Percentiles rank a stretch among this genome's conserved stretches.
Evolutionary conservation across 805 yeast genomes (phyloP).

Genomic region (Myxozyma neotropica): DNA sequence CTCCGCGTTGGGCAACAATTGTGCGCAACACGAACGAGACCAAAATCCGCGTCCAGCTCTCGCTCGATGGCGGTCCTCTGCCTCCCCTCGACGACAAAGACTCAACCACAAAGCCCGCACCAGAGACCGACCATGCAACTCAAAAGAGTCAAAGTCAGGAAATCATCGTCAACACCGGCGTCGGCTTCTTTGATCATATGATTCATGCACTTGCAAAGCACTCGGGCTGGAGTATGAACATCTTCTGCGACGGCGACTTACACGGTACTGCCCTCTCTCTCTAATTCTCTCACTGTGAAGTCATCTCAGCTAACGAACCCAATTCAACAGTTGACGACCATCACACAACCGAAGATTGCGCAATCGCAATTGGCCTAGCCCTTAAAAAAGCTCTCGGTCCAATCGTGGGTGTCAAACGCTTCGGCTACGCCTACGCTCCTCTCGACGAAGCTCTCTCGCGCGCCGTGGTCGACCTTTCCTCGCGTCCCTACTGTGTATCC

Average conservation of each 20-base stretch:
- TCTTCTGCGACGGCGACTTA: slow-evolving; percentile 90
- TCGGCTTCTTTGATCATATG: slow-evolving; percentile 97
- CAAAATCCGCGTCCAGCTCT: slow-evolving; percentile 79
- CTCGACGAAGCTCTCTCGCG: slow-evolving; percentile 93
- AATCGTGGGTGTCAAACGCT: slow-evolving; percentile 86
- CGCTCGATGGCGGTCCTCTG: slow-evolving; percentile 81
- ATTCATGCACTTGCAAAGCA: slow-evolving; percentile 95
- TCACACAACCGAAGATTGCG: slow-evolving; percentile 95
- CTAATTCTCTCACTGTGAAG: background rate
- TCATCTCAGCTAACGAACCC: background rate
- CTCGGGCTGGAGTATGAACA: slow-evolving; percentile 89
- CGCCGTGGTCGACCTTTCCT: slow-evolving; percentile 94
- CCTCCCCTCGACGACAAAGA: slow-evolving; percentile 26
- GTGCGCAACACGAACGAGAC: slow-evolving; percentile 88
- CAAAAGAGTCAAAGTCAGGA: slow-evolving; percentile 71
- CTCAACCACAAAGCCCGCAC: slow-evolving; percentile 32
- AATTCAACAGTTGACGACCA: slow-evolving; percentile 72
- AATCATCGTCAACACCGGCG: slow-evolving; percentile 83
- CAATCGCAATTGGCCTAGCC: slow-evolving; percentile 86
- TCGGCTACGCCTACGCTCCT: slow-evolving; percentile 93
- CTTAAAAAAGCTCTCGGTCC: slow-evolving; percentile 89
- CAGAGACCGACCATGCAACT: slow-evolving; percentile 53
- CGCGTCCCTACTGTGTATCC: slow-evolving; percentile 87
- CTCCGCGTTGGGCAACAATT: slow-evolving; percentile 48
- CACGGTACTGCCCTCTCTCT: slow-evolving; percentile 49